These are phyloP conservation scores for Hypoxylon sp. DNA, from an alignment of 2,329 filamentous ascomycete genomes.

Conservation along the genomic window DNA sequence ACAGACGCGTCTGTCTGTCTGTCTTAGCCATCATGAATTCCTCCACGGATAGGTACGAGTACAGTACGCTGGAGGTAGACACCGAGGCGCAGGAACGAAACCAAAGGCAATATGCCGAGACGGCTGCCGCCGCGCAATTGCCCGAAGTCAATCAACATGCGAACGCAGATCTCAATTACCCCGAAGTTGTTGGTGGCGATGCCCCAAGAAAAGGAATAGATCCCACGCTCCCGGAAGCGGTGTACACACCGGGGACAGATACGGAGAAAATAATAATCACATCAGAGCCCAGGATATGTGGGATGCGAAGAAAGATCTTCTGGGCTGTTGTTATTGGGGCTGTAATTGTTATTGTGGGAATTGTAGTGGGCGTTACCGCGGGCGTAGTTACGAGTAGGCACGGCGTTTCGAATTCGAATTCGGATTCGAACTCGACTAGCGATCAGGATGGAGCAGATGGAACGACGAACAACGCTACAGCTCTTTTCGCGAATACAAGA, in stretches of 20 bases:
- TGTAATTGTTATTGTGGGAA: conserved; percentile 26
- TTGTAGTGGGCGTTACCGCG: conserved; percentile 35
- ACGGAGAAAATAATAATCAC: neutral
- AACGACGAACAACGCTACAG: conserved; percentile 12
- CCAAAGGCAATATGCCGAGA: conserved; percentile 25
- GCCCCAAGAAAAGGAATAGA: conserved; percentile 27
- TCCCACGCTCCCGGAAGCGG: conserved; percentile 30
- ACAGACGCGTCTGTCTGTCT: conserved; percentile 15
- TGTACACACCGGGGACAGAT: conserved; percentile 12
- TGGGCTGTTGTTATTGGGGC: conserved; percentile 28
- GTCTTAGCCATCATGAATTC: conserved; percentile 30
- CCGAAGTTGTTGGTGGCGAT: conserved; percentile 28
- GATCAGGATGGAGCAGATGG: neutral
- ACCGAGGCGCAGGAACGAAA: conserved; percentile 29
- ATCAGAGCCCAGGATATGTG: conserved; percentile 38
- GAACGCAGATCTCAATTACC: conserved; percentile 27
- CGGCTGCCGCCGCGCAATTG: conserved; percentile 40
- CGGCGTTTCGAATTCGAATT: neutral
- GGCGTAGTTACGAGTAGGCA: conserved; percentile 31
- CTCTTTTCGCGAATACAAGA: conserved; percentile 36
- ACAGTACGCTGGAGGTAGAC: conserved; percentile 44
- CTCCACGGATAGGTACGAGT: conserved; percentile 33
- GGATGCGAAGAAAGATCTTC: conserved; percentile 38
- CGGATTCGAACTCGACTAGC: conserved; percentile 4
- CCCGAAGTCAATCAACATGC: conserved; percentile 55